Conservation (phyloP, 768 basidiomycete species). For the Lactarius akahatsu region DNA sequence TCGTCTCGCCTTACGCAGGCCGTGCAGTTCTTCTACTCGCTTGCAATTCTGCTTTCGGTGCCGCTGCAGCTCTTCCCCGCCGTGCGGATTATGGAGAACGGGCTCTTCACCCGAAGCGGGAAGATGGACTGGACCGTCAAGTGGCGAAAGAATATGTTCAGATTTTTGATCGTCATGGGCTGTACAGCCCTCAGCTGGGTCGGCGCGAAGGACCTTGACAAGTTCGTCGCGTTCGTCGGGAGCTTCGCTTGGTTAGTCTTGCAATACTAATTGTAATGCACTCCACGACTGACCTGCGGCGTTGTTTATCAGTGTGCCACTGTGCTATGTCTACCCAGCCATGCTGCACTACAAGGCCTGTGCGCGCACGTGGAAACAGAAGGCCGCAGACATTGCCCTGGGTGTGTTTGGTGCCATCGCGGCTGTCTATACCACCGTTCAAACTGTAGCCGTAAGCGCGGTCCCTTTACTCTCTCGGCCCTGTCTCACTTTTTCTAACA, state of each 20-base stretch:
- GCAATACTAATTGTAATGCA: neutral
- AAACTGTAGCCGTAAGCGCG: slow-evolving; percentile 65
- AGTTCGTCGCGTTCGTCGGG: slow-evolving; percentile 92
- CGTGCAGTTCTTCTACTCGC: slow-evolving; percentile 86
- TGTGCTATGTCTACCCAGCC: slow-evolving; percentile 93
- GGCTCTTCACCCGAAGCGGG: slow-evolving; percentile 83
- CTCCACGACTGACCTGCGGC: neutral
- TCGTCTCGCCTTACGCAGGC: slow-evolving; percentile 85
- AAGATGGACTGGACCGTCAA: slow-evolving; percentile 81
- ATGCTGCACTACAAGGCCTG: slow-evolving; percentile 88
- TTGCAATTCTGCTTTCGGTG: slow-evolving; percentile 88
- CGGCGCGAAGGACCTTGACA: slow-evolving; percentile 89
- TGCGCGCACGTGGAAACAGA: slow-evolving; percentile 66
- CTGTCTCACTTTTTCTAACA: slow-evolving; percentile 1
- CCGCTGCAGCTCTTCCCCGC: slow-evolving; percentile 98
- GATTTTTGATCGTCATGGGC: slow-evolving; percentile 69
- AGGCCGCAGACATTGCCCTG: slow-evolving; percentile 65
- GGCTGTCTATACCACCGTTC: slow-evolving; percentile 74
- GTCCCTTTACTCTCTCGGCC: neutral
- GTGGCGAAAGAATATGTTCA: slow-evolving; percentile 94
- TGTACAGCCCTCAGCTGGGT: slow-evolving; percentile 81
- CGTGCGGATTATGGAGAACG: slow-evolving; percentile 95
- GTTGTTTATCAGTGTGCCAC: slow-evolving; percentile 61
- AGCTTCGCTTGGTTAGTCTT: slow-evolving; percentile 84
- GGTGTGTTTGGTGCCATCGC: slow-evolving; percentile 73